These are phyloP conservation scores for Cystobasidium onofrii DNA, from an alignment of 768 basidiomycete genomes.

Conservation along the genomic window DNA sequence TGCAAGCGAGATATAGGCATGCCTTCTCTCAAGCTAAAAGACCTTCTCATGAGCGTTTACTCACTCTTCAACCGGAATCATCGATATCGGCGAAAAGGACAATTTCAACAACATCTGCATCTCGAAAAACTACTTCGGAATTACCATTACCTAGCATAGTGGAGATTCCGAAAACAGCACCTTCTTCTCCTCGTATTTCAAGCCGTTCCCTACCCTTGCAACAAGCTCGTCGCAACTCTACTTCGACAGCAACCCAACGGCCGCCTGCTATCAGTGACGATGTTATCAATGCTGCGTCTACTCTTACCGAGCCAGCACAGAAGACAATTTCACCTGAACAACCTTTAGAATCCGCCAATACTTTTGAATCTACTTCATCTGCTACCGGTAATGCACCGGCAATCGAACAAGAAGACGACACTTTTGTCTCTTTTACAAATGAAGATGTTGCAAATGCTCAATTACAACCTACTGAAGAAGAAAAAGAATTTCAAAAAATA, in stretches of 20 bases:
- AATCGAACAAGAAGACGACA: background rate
- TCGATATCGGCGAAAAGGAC: background rate
- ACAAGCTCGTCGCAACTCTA: slow-evolving; percentile 24
- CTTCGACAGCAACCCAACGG: background rate
- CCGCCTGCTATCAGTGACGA: background rate
- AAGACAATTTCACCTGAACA: background rate
- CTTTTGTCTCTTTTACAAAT: background rate
- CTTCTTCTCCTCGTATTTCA: background rate
- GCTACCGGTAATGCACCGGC: background rate
- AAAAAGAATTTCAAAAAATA: background rate
- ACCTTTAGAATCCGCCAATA: background rate
- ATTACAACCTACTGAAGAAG: background rate
- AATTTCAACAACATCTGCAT: background rate
- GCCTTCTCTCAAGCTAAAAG: slow-evolving; percentile 27
- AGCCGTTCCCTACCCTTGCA: background rate
- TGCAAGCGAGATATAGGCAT: slow-evolving; percentile 27
- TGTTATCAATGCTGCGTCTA: slow-evolving; percentile 2
- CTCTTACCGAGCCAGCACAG: background rate
- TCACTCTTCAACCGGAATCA: background rate
- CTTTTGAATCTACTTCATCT: background rate
- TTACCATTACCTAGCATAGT: background rate
- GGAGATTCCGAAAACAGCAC: background rate
- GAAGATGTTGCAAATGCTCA: background rate
- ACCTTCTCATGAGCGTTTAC: background rate
- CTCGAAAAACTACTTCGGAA: background rate